Evolutionary conservation across 441 rosid genomes (phyloP).

Genomic region (Sinapis alba): DNA sequence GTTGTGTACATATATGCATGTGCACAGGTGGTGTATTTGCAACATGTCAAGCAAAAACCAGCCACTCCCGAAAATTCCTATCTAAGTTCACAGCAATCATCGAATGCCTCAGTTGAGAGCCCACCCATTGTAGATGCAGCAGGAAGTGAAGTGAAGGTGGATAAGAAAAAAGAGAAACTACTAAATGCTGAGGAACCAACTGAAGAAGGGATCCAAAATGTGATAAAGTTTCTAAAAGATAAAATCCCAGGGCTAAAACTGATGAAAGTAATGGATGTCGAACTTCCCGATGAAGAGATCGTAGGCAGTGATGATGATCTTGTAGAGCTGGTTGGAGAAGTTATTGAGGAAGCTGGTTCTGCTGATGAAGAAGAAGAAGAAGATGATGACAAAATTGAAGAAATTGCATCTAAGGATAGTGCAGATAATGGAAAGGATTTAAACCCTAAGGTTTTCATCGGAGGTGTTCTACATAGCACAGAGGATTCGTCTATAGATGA

Average conservation of each 20-base stretch:
- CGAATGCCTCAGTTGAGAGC: constrained; percentile 53
- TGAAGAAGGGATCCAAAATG: constrained; percentile 91
- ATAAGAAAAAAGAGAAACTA: constrained; percentile 66
- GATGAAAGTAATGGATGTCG: constrained; percentile 69
- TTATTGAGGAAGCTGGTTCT: constrained; percentile 53
- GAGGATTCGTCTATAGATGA: constrained; percentile 69
- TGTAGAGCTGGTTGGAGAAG: constrained; percentile 68
- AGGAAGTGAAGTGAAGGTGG: constrained; percentile 64
- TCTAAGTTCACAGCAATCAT: constrained; percentile 52
- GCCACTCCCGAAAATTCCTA: constrained; percentile 40
- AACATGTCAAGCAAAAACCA: constrained; percentile 59
- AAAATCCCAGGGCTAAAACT: constrained; percentile 88
- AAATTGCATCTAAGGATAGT: constrained; percentile 51
- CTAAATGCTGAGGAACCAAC: constrained; percentile 73
- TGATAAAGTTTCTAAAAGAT: constrained; percentile 87
- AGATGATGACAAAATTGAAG: constrained; percentile 58
- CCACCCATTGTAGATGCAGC: constrained; percentile 55
- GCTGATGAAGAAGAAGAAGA: constrained; percentile 67
- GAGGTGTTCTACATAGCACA: constrained; percentile 83
- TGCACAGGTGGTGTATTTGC: constrained; percentile 80
- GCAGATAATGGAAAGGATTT: constrained; percentile 58
- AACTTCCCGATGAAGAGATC: constrained; percentile 52
- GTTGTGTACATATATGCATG: constrained; percentile 6
- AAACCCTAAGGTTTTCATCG: constrained; percentile 78
- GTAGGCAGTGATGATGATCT: constrained; percentile 57